phyloP scores from a whole-genome alignment of 2,329 filamentous ascomycete genomes.

The Fusarium sp. region DNA sequence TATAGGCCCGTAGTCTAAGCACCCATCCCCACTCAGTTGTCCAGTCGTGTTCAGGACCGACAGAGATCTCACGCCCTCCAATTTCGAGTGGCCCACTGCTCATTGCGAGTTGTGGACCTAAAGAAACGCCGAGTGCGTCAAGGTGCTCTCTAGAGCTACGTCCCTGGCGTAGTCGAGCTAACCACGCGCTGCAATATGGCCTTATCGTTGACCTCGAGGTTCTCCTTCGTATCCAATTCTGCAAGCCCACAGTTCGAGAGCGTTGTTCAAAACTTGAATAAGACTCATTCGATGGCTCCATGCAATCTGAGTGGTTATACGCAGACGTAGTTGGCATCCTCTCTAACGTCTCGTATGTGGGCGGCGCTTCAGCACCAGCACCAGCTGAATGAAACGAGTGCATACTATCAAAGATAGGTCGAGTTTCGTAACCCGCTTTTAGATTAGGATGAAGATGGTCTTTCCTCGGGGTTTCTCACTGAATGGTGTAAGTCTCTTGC shows the following conservation, averaged over 20 bases:
- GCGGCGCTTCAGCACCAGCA: background rate
- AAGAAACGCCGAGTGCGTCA: background rate
- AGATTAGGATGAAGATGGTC: background rate
- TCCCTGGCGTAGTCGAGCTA: background rate
- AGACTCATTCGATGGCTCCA: background rate
- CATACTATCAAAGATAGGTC: background rate
- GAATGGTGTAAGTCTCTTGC: background rate
- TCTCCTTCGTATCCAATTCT: background rate
- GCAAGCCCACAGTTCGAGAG: background rate
- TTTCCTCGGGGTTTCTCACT: background rate
- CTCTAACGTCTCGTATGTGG: background rate
- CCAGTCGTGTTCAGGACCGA: background rate
- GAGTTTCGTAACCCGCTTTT: background rate
- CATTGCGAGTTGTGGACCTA: background rate
- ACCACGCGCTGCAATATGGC: background rate
- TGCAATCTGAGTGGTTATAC: background rate
- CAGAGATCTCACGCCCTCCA: background rate
- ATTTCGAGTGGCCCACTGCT: background rate
- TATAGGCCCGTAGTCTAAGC: background rate
- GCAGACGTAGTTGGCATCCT: background rate
- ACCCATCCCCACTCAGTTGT: slow-evolving; percentile 1
- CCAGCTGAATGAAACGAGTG: background rate
- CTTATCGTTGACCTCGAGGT: background rate
- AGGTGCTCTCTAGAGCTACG: background rate
- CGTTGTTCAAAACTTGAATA: background rate